These are phyloP conservation scores for Paramecium octaurelia DNA, from an alignment of 73 alveolate genomes.

Conservation along the genomic window DNA sequence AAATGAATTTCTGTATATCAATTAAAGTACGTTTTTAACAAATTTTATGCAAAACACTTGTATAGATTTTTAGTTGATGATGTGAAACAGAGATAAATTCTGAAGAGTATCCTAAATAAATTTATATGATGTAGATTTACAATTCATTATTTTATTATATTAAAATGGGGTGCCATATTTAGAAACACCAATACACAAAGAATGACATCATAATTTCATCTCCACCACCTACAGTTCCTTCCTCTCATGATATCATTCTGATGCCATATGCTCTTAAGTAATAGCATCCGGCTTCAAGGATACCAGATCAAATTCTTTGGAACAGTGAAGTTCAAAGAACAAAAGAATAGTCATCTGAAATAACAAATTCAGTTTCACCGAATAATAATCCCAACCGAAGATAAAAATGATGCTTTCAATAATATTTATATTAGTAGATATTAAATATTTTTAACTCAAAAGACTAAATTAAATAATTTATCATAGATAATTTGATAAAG, in stretches of 20 bases:
- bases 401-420: not conserved
- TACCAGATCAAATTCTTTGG: not conserved
- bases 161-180: not conserved
- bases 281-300: not conserved
- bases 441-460: not conserved
- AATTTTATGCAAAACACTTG: not conserved
- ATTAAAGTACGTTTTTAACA: not conserved
- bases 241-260: not conserved
- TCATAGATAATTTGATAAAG: not conserved
- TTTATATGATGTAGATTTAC: not conserved
- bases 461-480: not conserved
- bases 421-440: not conserved
- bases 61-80: too few species aligned
- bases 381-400: not conserved
- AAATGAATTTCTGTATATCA: not conserved
- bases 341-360: not conserved
- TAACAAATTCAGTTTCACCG: not conserved
- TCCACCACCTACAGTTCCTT: not conserved
- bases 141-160: not conserved
- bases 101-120: not conserved
- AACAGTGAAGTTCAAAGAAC: not conserved
- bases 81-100: not conserved
- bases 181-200: not conserved
- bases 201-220: not conserved
- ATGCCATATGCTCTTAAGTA: not conserved